Percentiles rank a stretch among this genome's conserved stretches.
Conservation (phyloP, 2,329 filamentous ascomycete genomes). For the Fusarium brachygibbosum region DNA sequence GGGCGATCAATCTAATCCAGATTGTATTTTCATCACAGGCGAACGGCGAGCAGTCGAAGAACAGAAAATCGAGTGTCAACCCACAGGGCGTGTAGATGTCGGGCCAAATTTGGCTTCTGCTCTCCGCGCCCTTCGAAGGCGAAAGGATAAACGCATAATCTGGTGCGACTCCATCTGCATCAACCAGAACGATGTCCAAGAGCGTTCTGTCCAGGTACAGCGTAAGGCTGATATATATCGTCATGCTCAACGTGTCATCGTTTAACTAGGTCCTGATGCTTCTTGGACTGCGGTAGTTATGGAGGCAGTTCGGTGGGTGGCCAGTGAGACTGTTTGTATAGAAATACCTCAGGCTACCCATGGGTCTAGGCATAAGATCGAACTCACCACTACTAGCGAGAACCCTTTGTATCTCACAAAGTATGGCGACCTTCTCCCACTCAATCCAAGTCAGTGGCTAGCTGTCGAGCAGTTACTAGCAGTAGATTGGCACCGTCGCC, state of each 20-base stretch:
- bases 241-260: neutral
- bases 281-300: too few species aligned
- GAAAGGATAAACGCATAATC: neutral
- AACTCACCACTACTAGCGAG: too few species aligned
- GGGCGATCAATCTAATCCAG: constrained; percentile 10
- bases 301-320: too few species aligned
- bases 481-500: too few species aligned
- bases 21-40: neutral
- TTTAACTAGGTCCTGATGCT: constrained; percentile 10
- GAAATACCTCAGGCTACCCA: too few species aligned
- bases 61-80: too few species aligned
- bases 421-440: too few species aligned
- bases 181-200: constrained; percentile 2
- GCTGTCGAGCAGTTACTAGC: too few species aligned
- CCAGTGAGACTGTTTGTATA: too few species aligned
- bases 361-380: too few species aligned
- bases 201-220: constrained; percentile 4
- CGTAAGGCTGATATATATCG: constrained; percentile 14
- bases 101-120: constrained; percentile 15
- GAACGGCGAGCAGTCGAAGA: neutral
- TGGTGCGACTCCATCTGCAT: constrained; percentile 25
- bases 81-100: neutral
- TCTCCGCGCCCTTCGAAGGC: neutral
- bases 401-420: too few species aligned
- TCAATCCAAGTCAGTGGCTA: too few species aligned